Evolutionary conservation across 306 rosid genomes (phyloP).

Genomic region (Alnus rubra): DNA sequence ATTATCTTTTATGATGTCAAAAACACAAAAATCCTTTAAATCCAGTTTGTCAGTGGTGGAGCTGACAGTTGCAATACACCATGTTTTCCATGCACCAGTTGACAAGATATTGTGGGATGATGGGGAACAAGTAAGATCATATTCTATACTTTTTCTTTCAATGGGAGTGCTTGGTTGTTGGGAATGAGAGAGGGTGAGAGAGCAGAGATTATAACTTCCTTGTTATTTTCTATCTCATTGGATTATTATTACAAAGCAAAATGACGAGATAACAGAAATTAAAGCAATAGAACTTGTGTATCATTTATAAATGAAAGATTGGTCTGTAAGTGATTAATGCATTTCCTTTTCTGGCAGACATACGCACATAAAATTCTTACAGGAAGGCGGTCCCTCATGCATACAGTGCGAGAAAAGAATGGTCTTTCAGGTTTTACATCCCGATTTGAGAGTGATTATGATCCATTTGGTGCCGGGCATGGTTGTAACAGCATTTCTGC

Average conservation of each 20-base stretch:
- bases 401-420: slow-evolving; percentile 58
- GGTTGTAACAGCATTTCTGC: slow-evolving; percentile 98
- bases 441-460: slow-evolving; percentile 77
- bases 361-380: slow-evolving; percentile 89
- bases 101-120: slow-evolving; percentile 94
- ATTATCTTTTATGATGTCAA: slow-evolving; percentile 49
- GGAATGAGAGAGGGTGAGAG: slow-evolving; percentile 8
- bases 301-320: background rate
- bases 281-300: background rate
- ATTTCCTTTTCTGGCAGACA: slow-evolving; percentile 54
- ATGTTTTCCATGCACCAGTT: slow-evolving; percentile 88
- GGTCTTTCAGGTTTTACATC: slow-evolving; percentile 80
- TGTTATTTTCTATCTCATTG: background rate
- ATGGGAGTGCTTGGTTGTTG: background rate
- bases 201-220: background rate
- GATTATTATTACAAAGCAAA: background rate
- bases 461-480: slow-evolving; percentile 91
- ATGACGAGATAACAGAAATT: background rate
- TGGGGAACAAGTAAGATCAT: slow-evolving; percentile 77
- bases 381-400: slow-evolving; percentile 74
- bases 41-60: slow-evolving; percentile 77
- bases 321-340: slow-evolving; percentile 5
- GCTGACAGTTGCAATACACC: slow-evolving; percentile 85
- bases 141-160: background rate
- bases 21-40: slow-evolving; percentile 39